Percentiles rank a stretch among this genome's conserved stretches.
Conservation (phyloP, 129 eudicot species). For the Apium graveolens region DNA sequence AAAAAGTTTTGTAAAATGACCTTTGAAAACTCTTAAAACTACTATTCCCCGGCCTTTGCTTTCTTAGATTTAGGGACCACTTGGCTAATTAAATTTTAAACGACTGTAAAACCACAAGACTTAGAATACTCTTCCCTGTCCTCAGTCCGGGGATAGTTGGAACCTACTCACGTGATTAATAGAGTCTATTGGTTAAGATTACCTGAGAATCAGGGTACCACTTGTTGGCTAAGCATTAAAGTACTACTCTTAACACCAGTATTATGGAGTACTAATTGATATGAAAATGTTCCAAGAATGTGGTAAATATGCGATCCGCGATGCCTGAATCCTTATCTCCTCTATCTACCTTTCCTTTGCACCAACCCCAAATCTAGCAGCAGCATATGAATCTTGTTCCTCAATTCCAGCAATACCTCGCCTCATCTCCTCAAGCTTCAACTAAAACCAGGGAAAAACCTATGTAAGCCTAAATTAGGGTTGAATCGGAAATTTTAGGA, state of each 20-base stretch:
- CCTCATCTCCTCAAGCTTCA: not conserved
- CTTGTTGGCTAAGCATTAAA: not conserved
- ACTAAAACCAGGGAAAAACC: not conserved
- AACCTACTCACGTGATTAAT: not conserved
- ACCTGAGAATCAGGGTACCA: not conserved
- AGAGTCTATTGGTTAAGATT: not conserved
- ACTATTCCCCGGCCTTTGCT: not conserved
- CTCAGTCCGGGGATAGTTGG: not conserved
- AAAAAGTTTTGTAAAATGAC: too few relatives aligned
- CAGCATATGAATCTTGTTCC: conserved; percentile 6
- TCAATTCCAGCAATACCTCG: not conserved
- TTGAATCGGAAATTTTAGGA: too few relatives aligned
- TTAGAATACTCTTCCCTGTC: not conserved
- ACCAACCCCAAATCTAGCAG: not conserved
- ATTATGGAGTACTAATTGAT: not conserved
- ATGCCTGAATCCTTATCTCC: not conserved
- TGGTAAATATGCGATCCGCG: not conserved
- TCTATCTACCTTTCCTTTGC: not conserved
- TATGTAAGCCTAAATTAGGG: too few relatives aligned
- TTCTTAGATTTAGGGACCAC: not conserved
- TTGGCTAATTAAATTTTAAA: not conserved
- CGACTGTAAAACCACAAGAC: not conserved
- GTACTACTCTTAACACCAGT: not conserved
- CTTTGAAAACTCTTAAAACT: too few relatives aligned
- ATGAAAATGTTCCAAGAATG: not conserved